phyloP scores from a whole-genome alignment of 306 rosid genomes.

The Lathyrus sativus region DNA sequence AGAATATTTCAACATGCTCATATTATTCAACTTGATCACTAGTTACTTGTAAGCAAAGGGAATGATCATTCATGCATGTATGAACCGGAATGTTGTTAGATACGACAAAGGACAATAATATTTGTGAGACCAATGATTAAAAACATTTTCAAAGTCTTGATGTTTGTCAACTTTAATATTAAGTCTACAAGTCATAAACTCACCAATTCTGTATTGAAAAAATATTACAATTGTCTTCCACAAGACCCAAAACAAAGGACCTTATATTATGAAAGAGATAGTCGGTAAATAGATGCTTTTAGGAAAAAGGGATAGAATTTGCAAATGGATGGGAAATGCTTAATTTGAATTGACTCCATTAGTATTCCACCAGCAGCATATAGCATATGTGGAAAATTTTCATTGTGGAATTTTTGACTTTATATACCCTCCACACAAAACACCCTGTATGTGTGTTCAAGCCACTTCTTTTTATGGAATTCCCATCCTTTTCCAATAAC shows the following conservation, averaged over 20 bases:
- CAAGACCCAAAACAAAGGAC: constrained; percentile 24
- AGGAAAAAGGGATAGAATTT: constrained; percentile 20
- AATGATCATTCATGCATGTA: constrained; percentile 19
- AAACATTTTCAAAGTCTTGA: background rate
- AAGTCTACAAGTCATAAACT: constrained; percentile 41
- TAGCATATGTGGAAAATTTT: constrained; percentile 31
- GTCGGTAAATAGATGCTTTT: constrained; percentile 29
- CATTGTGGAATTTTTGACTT: constrained; percentile 56
- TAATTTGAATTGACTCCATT: constrained; percentile 56
- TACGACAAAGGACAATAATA: constrained; percentile 39
- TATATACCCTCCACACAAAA: constrained; percentile 57
- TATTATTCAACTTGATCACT: constrained; percentile 24
- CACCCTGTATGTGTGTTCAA: constrained; percentile 25
- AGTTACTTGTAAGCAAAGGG: constrained; percentile 9
- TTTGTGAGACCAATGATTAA: constrained; percentile 30
- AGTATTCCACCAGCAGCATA: constrained; percentile 56
- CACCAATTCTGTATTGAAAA: constrained; percentile 39
- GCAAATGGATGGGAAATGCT: constrained; percentile 41
- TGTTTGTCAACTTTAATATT: background rate
- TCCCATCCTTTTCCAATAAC: constrained; percentile 56
- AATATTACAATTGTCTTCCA: constrained; percentile 38
- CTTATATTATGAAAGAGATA: constrained; percentile 6
- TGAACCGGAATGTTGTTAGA: background rate
- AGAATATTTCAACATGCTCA: constrained; percentile 20
- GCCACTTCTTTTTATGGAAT: constrained; percentile 57